Evolutionary conservation across 2,329 filamentous ascomycete genomes (phyloP).

Genomic region (Trichophyton benhamiae): DNA sequence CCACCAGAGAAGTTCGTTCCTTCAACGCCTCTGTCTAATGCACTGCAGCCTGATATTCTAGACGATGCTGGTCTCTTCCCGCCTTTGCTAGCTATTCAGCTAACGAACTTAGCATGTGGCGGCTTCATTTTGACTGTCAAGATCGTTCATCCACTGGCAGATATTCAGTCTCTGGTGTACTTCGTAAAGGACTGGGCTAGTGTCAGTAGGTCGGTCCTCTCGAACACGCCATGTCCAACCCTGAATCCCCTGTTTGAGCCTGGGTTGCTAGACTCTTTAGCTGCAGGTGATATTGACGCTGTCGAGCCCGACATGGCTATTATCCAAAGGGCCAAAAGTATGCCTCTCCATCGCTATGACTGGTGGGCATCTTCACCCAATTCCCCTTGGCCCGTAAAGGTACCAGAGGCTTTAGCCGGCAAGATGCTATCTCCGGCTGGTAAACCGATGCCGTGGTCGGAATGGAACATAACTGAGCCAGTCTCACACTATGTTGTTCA

Average conservation of each 20-base stretch:
- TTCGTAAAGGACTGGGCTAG: conserved; percentile 35
- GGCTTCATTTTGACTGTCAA: conserved; percentile 33
- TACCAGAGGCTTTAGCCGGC: not conserved
- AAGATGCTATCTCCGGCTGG: not conserved
- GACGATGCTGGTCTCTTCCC: conserved; percentile 18
- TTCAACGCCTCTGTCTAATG: not conserved
- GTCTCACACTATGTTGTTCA: conserved; percentile 27
- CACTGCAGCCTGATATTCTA: conserved; percentile 14
- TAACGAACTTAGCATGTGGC: conserved; percentile 32
- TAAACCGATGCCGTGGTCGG: not conserved
- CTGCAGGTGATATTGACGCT: not conserved
- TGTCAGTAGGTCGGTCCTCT: conserved; percentile 16
- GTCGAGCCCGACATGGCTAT: not conserved
- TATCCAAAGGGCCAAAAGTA: not conserved
- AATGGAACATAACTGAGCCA: not conserved
- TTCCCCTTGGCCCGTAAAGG: not conserved
- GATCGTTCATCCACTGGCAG: conserved; percentile 35
- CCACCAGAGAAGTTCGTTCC: not conserved
- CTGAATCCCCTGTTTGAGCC: conserved; percentile 14
- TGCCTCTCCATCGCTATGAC: conserved; percentile 1
- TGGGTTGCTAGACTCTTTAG: not conserved
- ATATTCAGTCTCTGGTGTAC: conserved; percentile 33
- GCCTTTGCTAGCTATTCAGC: conserved; percentile 27
- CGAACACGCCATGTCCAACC: conserved; percentile 29
- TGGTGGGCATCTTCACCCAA: not conserved